Percentiles rank a stretch among this genome's conserved stretches.
Evolutionary conservation across 2,329 filamentous ascomycete genomes (phyloP).

Genomic region (Neoscytalidium dimidiatum): DNA sequence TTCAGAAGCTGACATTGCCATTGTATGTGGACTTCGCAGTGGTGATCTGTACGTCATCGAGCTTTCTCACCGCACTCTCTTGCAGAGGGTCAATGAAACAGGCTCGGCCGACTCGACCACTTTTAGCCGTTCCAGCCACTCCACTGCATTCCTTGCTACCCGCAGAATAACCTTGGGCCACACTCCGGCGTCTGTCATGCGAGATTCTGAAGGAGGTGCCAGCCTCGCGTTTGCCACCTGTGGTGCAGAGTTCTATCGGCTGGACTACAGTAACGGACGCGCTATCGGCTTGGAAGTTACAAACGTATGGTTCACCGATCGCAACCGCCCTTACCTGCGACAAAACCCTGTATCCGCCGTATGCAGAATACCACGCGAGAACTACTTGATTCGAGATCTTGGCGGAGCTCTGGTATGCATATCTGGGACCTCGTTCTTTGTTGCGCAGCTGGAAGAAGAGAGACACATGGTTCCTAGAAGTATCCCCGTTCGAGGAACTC

Average conservation of each 20-base stretch:
- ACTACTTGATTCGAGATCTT: slow-evolving; percentile 41
- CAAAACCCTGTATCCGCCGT: slow-evolving; percentile 35
- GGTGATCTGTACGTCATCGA: slow-evolving; percentile 28
- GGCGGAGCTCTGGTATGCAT: slow-evolving; percentile 51
- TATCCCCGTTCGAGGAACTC: slow-evolving; percentile 43
- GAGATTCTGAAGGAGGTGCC: slow-evolving; percentile 26
- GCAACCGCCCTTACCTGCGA: slow-evolving; percentile 29
- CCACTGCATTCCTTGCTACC: background rate
- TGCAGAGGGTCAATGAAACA: background rate
- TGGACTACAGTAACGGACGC: slow-evolving; percentile 26
- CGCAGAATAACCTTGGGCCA: slow-evolving; percentile 14
- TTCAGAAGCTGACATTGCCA: background rate
- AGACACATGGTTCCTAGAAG: slow-evolving; percentile 44
- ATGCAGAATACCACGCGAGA: slow-evolving; percentile 34
- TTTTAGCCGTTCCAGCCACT: background rate
- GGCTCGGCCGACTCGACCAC: background rate
- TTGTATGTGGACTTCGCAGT: slow-evolving; percentile 40
- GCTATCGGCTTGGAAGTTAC: slow-evolving; percentile 28
- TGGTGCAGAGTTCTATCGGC: slow-evolving; percentile 38
- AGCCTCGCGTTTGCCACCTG: slow-evolving; percentile 40
- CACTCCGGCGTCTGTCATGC: background rate
- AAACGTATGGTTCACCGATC: slow-evolving; percentile 41
- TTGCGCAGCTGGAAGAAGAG: slow-evolving; percentile 48
- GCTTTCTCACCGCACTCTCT: background rate
- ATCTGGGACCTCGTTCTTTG: slow-evolving; percentile 49